Evolutionary conservation across 164 flowering plant genomes (phyloP).

Genomic region (Buxus sempervirens): DNA sequence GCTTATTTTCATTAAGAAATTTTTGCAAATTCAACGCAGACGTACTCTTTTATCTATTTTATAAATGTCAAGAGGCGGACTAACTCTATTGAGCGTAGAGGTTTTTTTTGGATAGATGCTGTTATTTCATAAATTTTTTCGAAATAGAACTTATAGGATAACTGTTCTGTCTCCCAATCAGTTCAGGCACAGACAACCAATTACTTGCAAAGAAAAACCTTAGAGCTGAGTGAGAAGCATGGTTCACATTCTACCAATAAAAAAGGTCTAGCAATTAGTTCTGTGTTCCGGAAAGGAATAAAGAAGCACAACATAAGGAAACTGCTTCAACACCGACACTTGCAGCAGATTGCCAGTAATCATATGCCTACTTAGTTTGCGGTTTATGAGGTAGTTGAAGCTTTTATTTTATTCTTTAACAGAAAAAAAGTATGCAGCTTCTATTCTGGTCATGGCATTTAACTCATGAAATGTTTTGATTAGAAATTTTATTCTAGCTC

Average conservation of each 20-base stretch:
- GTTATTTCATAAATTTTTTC: no score
- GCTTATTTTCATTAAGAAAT: no score
- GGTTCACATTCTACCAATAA: slow-evolving; percentile 9
- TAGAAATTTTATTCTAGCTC: no score
- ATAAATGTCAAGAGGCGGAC: no score
- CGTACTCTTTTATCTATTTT: no score
- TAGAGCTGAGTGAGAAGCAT: slow-evolving; percentile 14
- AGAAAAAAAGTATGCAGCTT: no score
- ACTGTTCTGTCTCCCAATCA: slow-evolving; percentile 23
- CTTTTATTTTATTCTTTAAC: no score
- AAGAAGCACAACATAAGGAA: slow-evolving; percentile 41
- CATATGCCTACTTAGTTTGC: no score
- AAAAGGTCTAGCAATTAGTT: slow-evolving; percentile 41
- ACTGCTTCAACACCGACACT: slow-evolving; percentile 31
- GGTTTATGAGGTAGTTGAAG: neutral
- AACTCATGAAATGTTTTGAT: no score
- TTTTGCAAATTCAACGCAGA: no score
- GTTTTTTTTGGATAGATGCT: neutral
- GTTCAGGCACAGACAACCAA: slow-evolving; percentile 69
- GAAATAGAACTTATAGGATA: neutral
- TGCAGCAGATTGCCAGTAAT: slow-evolving; percentile 11
- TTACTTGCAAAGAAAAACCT: slow-evolving; percentile 44
- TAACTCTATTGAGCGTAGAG: no score
- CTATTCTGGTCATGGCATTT: neutral
- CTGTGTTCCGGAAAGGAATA: slow-evolving; percentile 55